Conservation (phyloP, 2,329 filamentous ascomycete species). For the Paecilomyces niveus region DNA sequence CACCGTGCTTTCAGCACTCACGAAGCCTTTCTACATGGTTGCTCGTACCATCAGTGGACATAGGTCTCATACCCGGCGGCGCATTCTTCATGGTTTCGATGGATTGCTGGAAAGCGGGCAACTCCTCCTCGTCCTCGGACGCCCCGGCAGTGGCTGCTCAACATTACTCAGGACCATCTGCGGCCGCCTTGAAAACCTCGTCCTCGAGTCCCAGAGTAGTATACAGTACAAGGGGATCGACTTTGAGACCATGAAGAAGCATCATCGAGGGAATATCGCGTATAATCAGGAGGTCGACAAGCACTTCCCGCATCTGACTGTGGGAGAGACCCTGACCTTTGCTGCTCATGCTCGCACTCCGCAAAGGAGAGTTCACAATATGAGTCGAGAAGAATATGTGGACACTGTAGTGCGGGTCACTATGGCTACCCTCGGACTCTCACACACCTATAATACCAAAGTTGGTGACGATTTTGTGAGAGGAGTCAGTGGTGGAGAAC, state of each 20-base stretch:
- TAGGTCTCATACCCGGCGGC: neutral
- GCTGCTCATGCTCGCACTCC: conserved; percentile 60
- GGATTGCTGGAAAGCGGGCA: conserved; percentile 54
- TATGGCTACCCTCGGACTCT: conserved; percentile 39
- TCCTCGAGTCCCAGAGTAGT: conserved; percentile 60
- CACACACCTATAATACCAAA: conserved; percentile 46
- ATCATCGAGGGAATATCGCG: conserved; percentile 76
- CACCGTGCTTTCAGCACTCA: conserved; percentile 15
- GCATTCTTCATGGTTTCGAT: conserved; percentile 26
- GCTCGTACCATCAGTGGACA: neutral
- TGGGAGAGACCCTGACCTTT: conserved; percentile 73
- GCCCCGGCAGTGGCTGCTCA: conserved; percentile 53
- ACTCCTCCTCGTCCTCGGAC: conserved; percentile 51
- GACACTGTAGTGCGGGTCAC: conserved; percentile 38
- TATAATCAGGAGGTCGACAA: conserved; percentile 81
- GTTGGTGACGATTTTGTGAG: conserved; percentile 52
- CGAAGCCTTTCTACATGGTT: conserved; percentile 17
- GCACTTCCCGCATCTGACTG: conserved; percentile 70
- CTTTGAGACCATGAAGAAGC: conserved; percentile 54
- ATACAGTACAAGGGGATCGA: conserved; percentile 62
- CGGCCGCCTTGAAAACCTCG: conserved; percentile 72
- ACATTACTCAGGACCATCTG: conserved; percentile 77
- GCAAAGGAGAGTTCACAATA: conserved; percentile 30
- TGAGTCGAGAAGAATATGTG: conserved; percentile 37
- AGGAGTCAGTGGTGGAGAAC: conserved; percentile 55